These are phyloP conservation scores for Pseudogymnoascus sp. DNA, from an alignment of 2,329 filamentous ascomycete species.

Conservation along the genomic window DNA sequence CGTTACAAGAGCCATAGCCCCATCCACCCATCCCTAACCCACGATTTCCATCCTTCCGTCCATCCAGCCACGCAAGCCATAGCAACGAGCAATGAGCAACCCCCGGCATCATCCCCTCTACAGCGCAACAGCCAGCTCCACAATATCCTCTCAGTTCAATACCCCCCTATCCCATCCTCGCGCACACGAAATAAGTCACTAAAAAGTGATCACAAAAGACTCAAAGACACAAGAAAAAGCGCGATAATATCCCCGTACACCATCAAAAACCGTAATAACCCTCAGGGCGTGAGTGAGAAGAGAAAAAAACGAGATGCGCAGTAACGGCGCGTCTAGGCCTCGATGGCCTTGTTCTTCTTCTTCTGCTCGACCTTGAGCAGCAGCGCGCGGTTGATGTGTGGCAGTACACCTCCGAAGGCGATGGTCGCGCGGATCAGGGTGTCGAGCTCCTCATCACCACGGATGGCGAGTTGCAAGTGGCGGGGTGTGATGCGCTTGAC, in stretches of 20 bases:
- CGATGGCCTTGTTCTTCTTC: constrained; percentile 65
- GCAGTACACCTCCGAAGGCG: constrained; percentile 94
- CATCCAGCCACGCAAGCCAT: not conserved
- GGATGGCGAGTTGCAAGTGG: constrained; percentile 94
- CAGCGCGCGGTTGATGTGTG: constrained; percentile 96
- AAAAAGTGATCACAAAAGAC: not conserved
- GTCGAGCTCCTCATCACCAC: constrained; percentile 96
- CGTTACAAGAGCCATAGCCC: constrained; percentile 6
- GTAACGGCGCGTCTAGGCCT: constrained; percentile 26
- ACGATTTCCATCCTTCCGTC: not conserved
- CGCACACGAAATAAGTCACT: not conserved
- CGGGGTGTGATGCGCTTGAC: constrained; percentile 99
- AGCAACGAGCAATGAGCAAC: not conserved
- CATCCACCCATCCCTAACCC: not conserved
- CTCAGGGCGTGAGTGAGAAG: not conserved
- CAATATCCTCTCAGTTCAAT: not conserved
- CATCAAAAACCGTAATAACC: constrained; percentile 7
- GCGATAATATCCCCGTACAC: constrained; percentile 5
- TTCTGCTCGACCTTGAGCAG: constrained; percentile 95
- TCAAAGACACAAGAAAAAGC: not conserved
- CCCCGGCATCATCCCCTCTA: not conserved
- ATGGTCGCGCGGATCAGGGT: constrained; percentile 96
- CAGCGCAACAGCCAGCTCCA: not conserved
- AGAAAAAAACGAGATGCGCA: not conserved
- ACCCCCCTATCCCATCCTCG: not conserved